phyloP scores from a whole-genome alignment of 805 yeast species.

The Saturnispora kantuleensis region DNA sequence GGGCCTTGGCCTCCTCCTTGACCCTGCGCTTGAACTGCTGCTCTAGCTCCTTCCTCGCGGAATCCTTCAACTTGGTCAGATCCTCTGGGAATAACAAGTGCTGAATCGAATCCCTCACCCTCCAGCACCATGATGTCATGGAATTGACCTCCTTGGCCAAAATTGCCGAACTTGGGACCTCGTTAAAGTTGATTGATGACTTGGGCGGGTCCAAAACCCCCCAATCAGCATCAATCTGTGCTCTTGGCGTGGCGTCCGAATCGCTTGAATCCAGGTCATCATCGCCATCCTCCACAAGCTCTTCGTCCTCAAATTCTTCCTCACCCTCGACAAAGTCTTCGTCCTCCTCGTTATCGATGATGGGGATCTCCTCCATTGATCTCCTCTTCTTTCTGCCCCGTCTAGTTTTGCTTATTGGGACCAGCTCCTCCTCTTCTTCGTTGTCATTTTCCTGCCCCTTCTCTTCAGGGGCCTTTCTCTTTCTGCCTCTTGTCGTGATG shows the following conservation, averaged over 20 bases:
- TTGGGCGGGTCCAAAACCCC: conserved; percentile 14
- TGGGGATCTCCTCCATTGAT: conserved; percentile 7
- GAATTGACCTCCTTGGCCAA: conserved; percentile 17
- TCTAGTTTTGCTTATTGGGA: conserved; percentile 6
- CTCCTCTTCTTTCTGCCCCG: conserved; percentile 7
- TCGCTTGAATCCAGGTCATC: conserved; percentile 1
- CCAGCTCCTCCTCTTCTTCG: conserved; percentile 6
- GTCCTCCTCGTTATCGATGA: conserved; percentile 5
- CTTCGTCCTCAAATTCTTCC: conserved; percentile 8
- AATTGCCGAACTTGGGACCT: conserved; percentile 15
- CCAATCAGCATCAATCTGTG: conserved; percentile 22
- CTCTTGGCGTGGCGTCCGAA: conserved; percentile 7
- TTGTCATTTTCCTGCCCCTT: not conserved
- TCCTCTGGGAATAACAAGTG: conserved; percentile 15
- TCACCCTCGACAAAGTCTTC: conserved; percentile 9
- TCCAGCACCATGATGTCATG: conserved; percentile 16
- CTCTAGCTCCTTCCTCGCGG: conserved; percentile 2
- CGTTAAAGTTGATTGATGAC: conserved; percentile 14
- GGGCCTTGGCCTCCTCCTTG: conserved; percentile 5
- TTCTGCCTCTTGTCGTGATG: conserved; percentile 12
- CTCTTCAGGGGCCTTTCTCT: conserved; percentile 12
- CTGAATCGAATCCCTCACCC: conserved; percentile 21
- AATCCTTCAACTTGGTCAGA: conserved; percentile 3
- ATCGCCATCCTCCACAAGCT: not conserved
- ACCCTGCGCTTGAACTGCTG: conserved; percentile 2